These are phyloP conservation scores for Chaetomiaceae sp. DNA, from an alignment of 2,329 filamentous ascomycete species.

Conservation along the genomic window DNA sequence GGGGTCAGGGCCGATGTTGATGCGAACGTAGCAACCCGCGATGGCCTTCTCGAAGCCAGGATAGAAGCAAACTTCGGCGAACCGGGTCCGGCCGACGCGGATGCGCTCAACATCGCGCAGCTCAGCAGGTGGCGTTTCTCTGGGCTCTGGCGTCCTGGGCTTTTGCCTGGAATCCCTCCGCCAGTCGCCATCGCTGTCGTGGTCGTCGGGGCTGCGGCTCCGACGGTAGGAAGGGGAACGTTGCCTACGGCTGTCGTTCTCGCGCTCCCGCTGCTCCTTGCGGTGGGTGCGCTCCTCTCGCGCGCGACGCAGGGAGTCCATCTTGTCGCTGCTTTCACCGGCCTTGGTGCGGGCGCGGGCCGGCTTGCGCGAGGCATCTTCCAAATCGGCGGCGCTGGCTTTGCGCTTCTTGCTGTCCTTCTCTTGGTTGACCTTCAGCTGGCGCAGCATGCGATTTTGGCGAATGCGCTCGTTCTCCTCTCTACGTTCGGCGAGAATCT, in stretches of 20 bases:
- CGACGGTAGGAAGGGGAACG: slow-evolving; percentile 39
- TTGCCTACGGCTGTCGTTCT: slow-evolving; percentile 55
- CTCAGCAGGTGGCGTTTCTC: slow-evolving; percentile 65
- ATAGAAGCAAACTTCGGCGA: slow-evolving; percentile 88
- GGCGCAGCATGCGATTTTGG: slow-evolving; percentile 77
- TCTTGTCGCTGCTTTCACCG: slow-evolving; percentile 64
- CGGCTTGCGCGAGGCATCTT: slow-evolving; percentile 71
- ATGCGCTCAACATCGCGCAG: slow-evolving; percentile 80
- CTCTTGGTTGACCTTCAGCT: slow-evolving; percentile 65
- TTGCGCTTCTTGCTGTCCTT: slow-evolving; percentile 71
- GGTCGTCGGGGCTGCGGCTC: slow-evolving; percentile 55
- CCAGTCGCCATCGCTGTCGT: slow-evolving; percentile 78
- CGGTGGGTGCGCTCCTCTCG: slow-evolving; percentile 62
- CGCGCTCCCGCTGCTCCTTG: slow-evolving; percentile 58
- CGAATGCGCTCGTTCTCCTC: slow-evolving; percentile 76
- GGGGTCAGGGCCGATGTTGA: slow-evolving; percentile 75
- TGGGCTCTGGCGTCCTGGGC: slow-evolving; percentile 51
- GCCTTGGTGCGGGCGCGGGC: slow-evolving; percentile 66
- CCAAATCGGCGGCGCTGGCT: slow-evolving; percentile 70
- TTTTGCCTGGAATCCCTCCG: slow-evolving; percentile 45
- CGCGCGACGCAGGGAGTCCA: slow-evolving; percentile 64
- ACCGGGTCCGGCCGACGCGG: slow-evolving; percentile 77
- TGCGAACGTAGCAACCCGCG: slow-evolving; percentile 76
- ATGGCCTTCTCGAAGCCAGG: slow-evolving; percentile 82
- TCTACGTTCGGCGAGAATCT: slow-evolving; percentile 81